These are phyloP conservation scores for Simplicillium aogashimaense DNA, from an alignment of 2,329 filamentous ascomycete genomes.

Conservation along the genomic window DNA sequence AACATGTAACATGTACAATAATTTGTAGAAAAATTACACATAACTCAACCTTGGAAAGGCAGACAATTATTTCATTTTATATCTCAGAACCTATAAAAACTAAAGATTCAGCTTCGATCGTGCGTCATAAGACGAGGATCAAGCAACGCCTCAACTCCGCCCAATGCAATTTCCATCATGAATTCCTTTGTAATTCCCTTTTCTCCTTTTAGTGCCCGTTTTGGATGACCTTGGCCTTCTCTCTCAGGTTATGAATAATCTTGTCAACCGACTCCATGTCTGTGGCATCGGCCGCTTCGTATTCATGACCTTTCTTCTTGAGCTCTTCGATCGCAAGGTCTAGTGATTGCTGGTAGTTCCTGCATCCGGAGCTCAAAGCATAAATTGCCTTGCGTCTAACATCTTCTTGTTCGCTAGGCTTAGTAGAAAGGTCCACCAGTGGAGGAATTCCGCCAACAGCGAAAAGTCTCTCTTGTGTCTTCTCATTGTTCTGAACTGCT, in stretches of 20 bases:
- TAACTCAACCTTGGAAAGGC: neutral
- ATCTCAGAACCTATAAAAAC: neutral
- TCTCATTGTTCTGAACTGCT: constrained; percentile 91
- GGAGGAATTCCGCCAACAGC: constrained; percentile 57
- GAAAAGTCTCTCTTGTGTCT: constrained; percentile 64
- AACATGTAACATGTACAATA: constrained; percentile 8
- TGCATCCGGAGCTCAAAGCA: constrained; percentile 73
- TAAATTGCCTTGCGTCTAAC: constrained; percentile 83
- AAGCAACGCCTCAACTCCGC: constrained; percentile 21
- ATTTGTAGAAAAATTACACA: neutral
- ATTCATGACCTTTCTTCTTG: constrained; percentile 42
- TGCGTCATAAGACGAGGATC: no score
- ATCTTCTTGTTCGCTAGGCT: constrained; percentile 46
- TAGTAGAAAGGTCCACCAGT: constrained; percentile 56
- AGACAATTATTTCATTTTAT: constrained; percentile 1
- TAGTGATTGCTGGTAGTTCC: constrained; percentile 84
- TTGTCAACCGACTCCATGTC: constrained; percentile 83
- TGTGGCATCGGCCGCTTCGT: constrained; percentile 60
- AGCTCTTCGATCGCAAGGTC: constrained; percentile 57
- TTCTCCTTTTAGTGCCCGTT: constrained; percentile 3
- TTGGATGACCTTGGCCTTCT: constrained; percentile 30
- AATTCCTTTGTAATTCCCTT: constrained; percentile 5
- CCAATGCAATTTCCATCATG: constrained; percentile 16
- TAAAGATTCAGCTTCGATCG: constrained; percentile 3
- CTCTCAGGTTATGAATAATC: constrained; percentile 58